Evolutionary conservation across 2,329 filamentous ascomycete genomes (phyloP), one percentile per base, ranked within the genome.

Genomic region (Emmonsia crescens): DNA sequence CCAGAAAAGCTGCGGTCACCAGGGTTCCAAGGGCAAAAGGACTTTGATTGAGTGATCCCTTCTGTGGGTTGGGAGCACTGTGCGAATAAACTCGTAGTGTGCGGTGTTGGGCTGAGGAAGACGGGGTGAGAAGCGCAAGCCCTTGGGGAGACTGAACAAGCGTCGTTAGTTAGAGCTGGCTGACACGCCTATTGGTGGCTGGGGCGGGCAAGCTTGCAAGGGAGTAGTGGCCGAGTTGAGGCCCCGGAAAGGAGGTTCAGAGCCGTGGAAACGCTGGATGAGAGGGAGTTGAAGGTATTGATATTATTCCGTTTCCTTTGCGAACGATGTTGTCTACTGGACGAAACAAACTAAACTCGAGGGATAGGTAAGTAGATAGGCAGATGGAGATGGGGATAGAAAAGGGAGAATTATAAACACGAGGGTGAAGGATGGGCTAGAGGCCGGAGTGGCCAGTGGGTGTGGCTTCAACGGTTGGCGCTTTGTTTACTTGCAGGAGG

Each of bases 391-490:
- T 27, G 51, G 31, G 29, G 29, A 3, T 10, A 19, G 29, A 19
- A 14, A 19, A 21, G 10, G 10, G 49, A 8, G 29, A 54, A 33
- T 9, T 6, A 19, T 8, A 33, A 44, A 21, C 42, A 44, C 42
- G 49, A 52, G 49, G 31, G 19, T 33, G 19, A 52, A 33, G 14
- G 19, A 33, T n/a, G 49, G 49, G 14, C 8, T 29, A 36, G 16
- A 19, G 2, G 9, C 21, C 21, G 48, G 48, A 51, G 49, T 16
- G 27, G 27, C 27, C 48, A 1, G 21, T 5, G 49, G 49, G n/a
- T 54, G 51, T 54, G 51, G 51, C 51, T 54, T 54, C 44, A 54
- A 54, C 51, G 27, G 27, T 31, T n/a, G 51, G n/a, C 31, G 49
- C 24, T 54, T 29, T 29, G 27, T 29, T 33, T 54, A 54, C 29